phyloP scores from a whole-genome alignment of 805 yeast species.

The Metschnikowia vanudenii region DNA sequence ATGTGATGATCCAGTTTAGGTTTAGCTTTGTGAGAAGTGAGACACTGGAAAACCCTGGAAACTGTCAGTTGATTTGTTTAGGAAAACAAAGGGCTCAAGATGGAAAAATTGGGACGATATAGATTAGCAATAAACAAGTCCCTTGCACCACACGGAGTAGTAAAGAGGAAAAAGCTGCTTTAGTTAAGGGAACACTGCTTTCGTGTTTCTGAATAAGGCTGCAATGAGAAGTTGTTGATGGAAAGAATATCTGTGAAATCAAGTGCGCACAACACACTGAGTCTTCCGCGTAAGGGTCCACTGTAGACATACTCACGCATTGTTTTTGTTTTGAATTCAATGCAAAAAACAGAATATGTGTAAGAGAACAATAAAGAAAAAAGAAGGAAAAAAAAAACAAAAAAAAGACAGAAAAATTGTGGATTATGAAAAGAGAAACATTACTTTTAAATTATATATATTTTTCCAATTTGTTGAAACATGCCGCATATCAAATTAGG shows the following conservation, averaged over 20 bases:
- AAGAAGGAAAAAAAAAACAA: neutral
- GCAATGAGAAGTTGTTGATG: neutral
- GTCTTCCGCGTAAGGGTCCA: neutral
- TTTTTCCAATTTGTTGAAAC: neutral
- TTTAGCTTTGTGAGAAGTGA: conserved; percentile 1
- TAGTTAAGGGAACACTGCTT: neutral
- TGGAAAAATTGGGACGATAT: neutral
- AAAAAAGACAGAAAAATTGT: neutral
- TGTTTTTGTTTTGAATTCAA: neutral
- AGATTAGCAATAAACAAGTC: neutral
- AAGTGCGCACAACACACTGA: neutral
- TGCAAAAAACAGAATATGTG: neutral
- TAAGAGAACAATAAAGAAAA: too few species aligned
- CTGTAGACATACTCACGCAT: neutral
- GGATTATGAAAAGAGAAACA: neutral
- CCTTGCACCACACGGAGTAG: neutral
- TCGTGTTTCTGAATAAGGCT: neutral
- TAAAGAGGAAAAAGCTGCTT: neutral
- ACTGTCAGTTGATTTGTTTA: too few species aligned
- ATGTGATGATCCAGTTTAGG: neutral
- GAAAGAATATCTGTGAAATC: neutral
- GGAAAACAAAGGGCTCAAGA: too few species aligned
- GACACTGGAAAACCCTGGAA: neutral
- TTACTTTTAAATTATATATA: neutral
- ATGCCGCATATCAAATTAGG: too few species aligned